Conservation (phyloP, 768 basidiomycete species). For the Amanita rubescens region DNA sequence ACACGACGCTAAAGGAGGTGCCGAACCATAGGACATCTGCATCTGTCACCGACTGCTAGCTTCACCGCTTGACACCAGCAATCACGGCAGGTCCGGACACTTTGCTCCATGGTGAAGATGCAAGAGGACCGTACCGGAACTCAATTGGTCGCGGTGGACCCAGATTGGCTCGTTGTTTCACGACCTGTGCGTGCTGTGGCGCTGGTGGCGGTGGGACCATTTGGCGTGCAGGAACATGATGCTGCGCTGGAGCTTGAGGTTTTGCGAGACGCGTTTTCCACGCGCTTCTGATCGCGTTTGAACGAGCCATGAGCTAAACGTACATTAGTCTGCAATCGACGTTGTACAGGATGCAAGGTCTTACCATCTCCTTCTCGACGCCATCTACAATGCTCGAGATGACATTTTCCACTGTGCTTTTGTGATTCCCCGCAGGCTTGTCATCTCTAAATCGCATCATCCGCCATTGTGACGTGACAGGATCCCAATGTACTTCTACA, state of each 20-base stretch:
- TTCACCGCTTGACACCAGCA: conserved; percentile 62
- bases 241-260: conserved; percentile 16
- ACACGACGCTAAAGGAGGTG: not conserved
- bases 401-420: conserved; percentile 77
- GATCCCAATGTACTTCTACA: conserved; percentile 91
- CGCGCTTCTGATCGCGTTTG: conserved; percentile 53
- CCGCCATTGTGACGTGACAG: conserved; percentile 58
- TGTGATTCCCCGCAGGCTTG: conserved; percentile 89
- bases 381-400: conserved; percentile 90
- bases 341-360: conserved; percentile 19
- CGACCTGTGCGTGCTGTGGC: conserved; percentile 16
- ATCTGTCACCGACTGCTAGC: not conserved
- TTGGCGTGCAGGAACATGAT: conserved; percentile 14
- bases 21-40: not conserved
- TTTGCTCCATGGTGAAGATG: conserved; percentile 62
- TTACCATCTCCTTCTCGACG: conserved; percentile 80
- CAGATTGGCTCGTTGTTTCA: conserved; percentile 10
- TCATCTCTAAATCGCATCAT: conserved; percentile 94
- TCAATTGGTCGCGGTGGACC: conserved; percentile 26
- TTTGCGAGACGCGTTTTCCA: conserved; percentile 65
- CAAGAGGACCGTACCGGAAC: conserved; percentile 59
- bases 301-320: conserved; percentile 58
- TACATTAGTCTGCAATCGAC: not conserved
- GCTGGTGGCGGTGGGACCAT: conserved; percentile 19
- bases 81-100: conserved; percentile 57